Conservation (phyloP, 345 rosid genomes). For the Salix arbutifolia region DNA sequence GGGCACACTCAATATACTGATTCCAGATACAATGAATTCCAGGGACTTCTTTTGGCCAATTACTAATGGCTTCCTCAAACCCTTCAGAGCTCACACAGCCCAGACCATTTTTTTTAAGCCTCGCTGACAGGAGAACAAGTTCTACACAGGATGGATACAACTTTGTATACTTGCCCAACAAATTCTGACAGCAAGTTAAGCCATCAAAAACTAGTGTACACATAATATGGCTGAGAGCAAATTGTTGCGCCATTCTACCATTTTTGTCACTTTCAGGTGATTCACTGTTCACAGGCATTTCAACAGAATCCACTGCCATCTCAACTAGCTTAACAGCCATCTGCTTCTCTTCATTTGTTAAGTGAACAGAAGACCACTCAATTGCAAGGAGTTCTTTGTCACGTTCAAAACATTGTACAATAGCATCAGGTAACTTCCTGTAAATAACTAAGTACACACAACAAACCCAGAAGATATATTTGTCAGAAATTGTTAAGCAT, state of each 20-base stretch:
- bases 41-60: slow-evolving; percentile 59
- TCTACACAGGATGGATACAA: slow-evolving; percentile 66
- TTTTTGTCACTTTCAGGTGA: slow-evolving; percentile 21
- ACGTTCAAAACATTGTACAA: slow-evolving; percentile 66
- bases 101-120: slow-evolving; percentile 39
- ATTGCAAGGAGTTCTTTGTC: slow-evolving; percentile 63
- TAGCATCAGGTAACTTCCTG: slow-evolving; percentile 88
- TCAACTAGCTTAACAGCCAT: slow-evolving; percentile 49
- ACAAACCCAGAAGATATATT: slow-evolving; percentile 96
- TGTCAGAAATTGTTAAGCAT: slow-evolving; percentile 85
- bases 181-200: slow-evolving; percentile 35
- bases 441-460: slow-evolving; percentile 93
- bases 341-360: slow-evolving; percentile 51
- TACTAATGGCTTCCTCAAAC: slow-evolving; percentile 64
- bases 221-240: slow-evolving; percentile 58
- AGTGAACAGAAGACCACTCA: slow-evolving; percentile 67
- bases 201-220: slow-evolving; percentile 57
- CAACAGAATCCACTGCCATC: slow-evolving; percentile 39
- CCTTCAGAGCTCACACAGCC: slow-evolving; percentile 34
- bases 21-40: slow-evolving; percentile 85
- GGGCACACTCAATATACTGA: slow-evolving; percentile 73
- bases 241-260: slow-evolving; percentile 41
- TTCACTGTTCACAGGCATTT: slow-evolving; percentile 24
- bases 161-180: slow-evolving; percentile 51
- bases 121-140: slow-evolving; percentile 56